Base-by-base conservation (phyloP, 495 filamentous ascomycete species). In the Physcia stellaris region DNA sequence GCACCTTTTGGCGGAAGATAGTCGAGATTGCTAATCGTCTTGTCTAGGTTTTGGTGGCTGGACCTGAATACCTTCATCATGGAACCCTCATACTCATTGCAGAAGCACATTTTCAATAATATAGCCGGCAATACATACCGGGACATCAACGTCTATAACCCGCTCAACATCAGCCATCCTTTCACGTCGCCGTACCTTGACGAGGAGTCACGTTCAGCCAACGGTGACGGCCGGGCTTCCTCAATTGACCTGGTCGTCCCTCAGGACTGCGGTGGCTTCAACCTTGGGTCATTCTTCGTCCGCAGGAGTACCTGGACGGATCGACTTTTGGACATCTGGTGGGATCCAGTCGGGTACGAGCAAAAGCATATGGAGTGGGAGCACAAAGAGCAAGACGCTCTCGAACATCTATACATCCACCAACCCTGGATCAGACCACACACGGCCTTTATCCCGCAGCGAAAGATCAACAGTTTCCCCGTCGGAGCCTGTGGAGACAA, bases 321-420 rank as follows among this genome's bases (percentile, higher is more conserved):
- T 50, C 82, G 86, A 13, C 53, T 99, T 5, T 70, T 99, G 19
- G 90, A 99, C 55, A 73, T 93, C 40, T 99, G 88, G 90, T 99
- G 92, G 92, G 90, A 99, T 50, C 90, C 90, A 0, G 86, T 95
- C 26, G 77, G 81, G 40, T 99, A 99, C 59, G 90, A 99, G 60
- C 92, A 96, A 62, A 88, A 85, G 58, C 90, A 99, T 52, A 96
- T 95, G 88, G 72, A 94, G 43, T 99, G 90, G 90, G 86, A 90
- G 51, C 92, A 96, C 63, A 96, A 95, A 52, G 90, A 99, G 52
- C 90, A 99, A 55, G 85, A 95, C 55, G 81, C 90, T 11, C 58
- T 99, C 29, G 86, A 96, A 57, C 83, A 92, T 56, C 68, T 99
- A 30, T 99, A 96, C 58, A 73, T 65, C 23, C 79, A 77, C 46